Percentiles rank a stretch among this genome's conserved stretches.
These are phyloP conservation scores for Pseudoneurospora amorphoporcata DNA, from an alignment of 495 filamentous ascomycete species.

Conservation along the genomic window DNA sequence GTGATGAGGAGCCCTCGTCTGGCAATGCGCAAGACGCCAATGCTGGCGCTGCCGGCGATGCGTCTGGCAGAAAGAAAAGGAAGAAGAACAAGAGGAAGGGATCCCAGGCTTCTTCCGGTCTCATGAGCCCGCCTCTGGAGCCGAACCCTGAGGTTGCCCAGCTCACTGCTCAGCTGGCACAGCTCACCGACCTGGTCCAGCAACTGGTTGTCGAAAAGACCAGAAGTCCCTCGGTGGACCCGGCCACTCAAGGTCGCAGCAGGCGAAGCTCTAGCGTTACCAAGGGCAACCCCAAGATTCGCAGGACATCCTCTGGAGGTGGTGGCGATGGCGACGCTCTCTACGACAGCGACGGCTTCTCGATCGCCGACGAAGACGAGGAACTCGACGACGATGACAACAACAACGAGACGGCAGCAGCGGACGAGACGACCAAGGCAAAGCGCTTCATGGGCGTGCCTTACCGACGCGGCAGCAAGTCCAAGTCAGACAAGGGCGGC, in stretches of 20 bases:
- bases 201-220: background rate
- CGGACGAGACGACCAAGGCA: background rate
- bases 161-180: background rate
- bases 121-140: background rate
- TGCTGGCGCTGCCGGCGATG: background rate
- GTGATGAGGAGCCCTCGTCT: background rate
- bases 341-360: background rate
- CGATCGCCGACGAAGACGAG: background rate
- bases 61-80: background rate
- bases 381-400: background rate
- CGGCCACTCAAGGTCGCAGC: background rate
- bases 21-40: background rate
- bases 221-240: background rate
- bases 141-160: background rate
- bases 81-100: slow-evolving; percentile 10
- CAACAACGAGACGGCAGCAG: background rate
- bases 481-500: background rate
- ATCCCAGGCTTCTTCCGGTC: background rate
- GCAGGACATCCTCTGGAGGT: background rate
- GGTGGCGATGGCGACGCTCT: background rate
- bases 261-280: background rate
- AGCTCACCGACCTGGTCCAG: background rate
- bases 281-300: background rate
- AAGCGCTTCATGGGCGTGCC: background rate
- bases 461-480: background rate